These are phyloP conservation scores for Coemansia sp. DNA, from an alignment of 192 early-diverging fungal genomes.

Conservation along the genomic window DNA sequence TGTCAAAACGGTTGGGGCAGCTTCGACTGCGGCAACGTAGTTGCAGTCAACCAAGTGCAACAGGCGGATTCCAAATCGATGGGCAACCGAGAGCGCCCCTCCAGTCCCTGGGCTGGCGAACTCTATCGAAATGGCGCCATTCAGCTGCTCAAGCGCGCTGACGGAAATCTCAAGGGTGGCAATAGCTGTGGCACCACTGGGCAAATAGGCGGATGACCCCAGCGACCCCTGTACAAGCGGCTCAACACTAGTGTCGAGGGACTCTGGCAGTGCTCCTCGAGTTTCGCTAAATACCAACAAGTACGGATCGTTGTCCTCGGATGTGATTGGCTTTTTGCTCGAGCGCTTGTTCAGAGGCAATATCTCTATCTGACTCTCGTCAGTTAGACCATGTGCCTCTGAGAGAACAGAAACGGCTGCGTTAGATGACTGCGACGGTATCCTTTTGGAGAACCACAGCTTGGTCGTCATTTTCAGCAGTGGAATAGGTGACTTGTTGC, in stretches of 20 bases:
- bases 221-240: constrained; percentile 10
- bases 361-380: background rate
- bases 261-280: background rate
- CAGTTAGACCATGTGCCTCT: background rate
- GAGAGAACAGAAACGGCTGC: background rate
- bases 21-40: constrained; percentile 1
- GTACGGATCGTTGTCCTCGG: background rate
- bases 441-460: constrained; percentile 20
- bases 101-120: constrained; percentile 49
- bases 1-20: background rate
- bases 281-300: background rate
- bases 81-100: constrained; percentile 17
- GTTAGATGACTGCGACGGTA: background rate
- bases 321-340: background rate
- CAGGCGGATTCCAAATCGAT: constrained; percentile 41
- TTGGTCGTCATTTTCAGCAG: constrained; percentile 9
- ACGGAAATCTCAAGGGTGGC: constrained; percentile 4
- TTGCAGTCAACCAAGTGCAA: constrained; percentile 27
- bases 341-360: background rate
- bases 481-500: constrained; percentile 44
- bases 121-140: constrained; percentile 33
- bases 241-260: background rate
- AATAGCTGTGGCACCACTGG: constrained; percentile 9
- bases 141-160: constrained; percentile 16
- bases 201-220: background rate